A percentile compares a stretch with the other conserved stretches of the same genome.
phyloP scores from a whole-genome alignment of 306 rosid species.

The Alnus rubra region DNA sequence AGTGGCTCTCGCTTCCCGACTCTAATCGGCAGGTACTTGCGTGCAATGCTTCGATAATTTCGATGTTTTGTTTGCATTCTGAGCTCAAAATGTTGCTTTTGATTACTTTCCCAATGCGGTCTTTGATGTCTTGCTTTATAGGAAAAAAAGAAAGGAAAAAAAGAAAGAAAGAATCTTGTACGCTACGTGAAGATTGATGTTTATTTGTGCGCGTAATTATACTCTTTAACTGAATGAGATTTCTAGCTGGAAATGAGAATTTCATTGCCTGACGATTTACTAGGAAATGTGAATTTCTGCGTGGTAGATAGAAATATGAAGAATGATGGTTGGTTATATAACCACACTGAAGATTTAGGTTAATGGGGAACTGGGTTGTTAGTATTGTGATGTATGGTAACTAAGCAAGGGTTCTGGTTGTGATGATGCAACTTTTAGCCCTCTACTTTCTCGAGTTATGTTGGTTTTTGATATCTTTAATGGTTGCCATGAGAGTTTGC shows the following conservation, averaged over 20 bases:
- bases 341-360: not conserved
- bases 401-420: not conserved
- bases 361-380: not conserved
- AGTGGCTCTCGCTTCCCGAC: constrained; percentile 93
- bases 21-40: constrained; percentile 78
- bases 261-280: not conserved
- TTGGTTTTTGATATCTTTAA: not conserved
- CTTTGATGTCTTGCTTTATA: not conserved
- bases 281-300: not conserved
- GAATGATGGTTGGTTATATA: not conserved
- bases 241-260: not conserved
- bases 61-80: not conserved
- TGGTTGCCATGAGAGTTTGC: not conserved
- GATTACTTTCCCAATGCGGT: not conserved
- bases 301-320: not conserved
- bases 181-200: not conserved
- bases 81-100: not conserved
- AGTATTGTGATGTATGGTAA: not conserved
- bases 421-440: not conserved
- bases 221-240: not conserved
- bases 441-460: not conserved
- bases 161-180: not conserved
- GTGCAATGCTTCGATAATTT: not conserved
- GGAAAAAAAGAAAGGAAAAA: not conserved
- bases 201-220: not conserved